Evolutionary conservation across 1,284 basidiomycete genomes (phyloP), one percentile per base, ranked within the genome.

Genomic region (Inonotus obliquus): DNA sequence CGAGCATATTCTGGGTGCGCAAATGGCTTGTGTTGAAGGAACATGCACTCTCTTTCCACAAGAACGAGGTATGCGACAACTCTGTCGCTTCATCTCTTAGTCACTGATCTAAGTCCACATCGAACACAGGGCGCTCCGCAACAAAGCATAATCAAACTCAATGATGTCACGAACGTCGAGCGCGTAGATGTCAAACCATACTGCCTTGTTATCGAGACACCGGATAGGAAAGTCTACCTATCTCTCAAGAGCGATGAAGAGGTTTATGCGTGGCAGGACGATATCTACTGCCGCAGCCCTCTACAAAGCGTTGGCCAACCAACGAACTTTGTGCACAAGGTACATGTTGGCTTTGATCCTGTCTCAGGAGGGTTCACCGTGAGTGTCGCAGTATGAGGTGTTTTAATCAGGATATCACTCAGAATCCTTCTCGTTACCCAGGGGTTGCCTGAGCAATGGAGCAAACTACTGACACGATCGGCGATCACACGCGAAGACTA

Each of bases 401-500:
- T 19, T 17, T 44, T 17, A 59, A 49, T 48, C 11, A 54, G 41
- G 52, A 27, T 53, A 14, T 37, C 39, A 44, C 27, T 49, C 52
- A 60, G 38, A 51, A 54, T 54, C 38, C 56, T 59, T 62, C 29
- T 48, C 25, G 35, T 13, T 48, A 47, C 37, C n/a, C 67, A 94
- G 91, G 96, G 96, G 59, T 84, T 99, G 70, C 96, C 96, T 2
- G 94, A 98, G 59, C 94, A 96, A 79, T 99, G 96, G 96, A 92
- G 86, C 69, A 92, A 95, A 67, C 81, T 99, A 19, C 82, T 99
- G 67, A 98, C 94, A 4, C 95, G 96, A 68, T 96, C 93, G 2
- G 95, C 96, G 38, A 98, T 99, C 75, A 98, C 96, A 1, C 90
- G 94, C 61, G 96, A 98, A 76, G 96, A 99, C 73, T 98, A 98